Evolutionary conservation across 2,329 filamentous ascomycete genomes (phyloP), one percentile per base, ranked within the genome.

Genomic region (Bipolaris gigantea): DNA sequence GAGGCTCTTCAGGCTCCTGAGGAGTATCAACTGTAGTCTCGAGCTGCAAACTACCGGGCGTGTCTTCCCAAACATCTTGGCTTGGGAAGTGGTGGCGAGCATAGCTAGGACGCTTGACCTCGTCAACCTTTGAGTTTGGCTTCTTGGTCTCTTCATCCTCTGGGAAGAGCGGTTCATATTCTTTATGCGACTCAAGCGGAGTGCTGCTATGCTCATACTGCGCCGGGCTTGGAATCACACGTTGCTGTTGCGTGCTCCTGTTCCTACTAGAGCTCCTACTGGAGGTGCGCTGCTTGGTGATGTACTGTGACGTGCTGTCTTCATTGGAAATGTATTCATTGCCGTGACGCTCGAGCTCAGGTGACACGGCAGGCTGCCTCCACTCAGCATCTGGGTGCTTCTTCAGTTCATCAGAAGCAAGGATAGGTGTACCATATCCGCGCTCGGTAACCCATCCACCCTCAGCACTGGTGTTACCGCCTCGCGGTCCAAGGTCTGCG

Each of bases 1-100:
- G 56, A 19, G 77, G 67, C 55, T 82, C 80, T 55, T 80, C 81
- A 0, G 80, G 78, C 30, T 83, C 69, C 65, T 92, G 89, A 1
- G 92, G 92, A 0, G 90, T 94, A 2, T 88, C 90, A 7, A 97
- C 93, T 55, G 90, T 92, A 3, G 92, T 87, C 32, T 83, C 78
- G 44, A 85, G 85, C 67, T 94, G 86, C 48, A 90, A 81, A 75
- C 92, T 96, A 69, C 87, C 89, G 4, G 95, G 94, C 0, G 91
- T 88, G 73, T 99, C 95, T 77, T 99, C 94, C 94, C 94, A 99
- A 36, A 97, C 85, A 72, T 99, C 94, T 72, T 92, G 89, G 73
- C 92, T 97, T 1, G 94, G 94, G 75, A 99, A 99, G 57, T 88
- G 88, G 59, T 81, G 78, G 46, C 77, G 72, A 47, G 77, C 76